A percentile compares a stretch with the other conserved stretches of the same genome.
These are phyloP conservation scores for Fusarium pseudograminearum DNA, from an alignment of 2,329 filamentous ascomycete species.

Conservation along the genomic window DNA sequence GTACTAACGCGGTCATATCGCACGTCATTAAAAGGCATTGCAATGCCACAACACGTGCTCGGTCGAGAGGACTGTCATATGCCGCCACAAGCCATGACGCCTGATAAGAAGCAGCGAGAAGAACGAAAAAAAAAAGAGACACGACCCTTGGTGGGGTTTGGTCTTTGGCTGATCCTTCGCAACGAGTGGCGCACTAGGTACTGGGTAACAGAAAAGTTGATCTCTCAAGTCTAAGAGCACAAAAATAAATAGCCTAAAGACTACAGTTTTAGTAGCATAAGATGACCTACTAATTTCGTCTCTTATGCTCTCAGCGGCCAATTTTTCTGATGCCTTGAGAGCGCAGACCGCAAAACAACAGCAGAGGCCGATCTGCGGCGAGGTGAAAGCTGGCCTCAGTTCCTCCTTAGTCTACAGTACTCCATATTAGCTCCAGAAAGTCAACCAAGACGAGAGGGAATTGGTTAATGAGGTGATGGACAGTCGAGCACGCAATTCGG, in stretches of 20 bases:
- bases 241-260: no score
- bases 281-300: no score
- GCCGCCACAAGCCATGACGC: constrained; percentile 24
- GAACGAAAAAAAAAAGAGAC: not conserved
- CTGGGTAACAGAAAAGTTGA: no score
- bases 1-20: not conserved
- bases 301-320: no score
- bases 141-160: constrained; percentile 19
- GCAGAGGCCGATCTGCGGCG: constrained; percentile 41
- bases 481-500: constrained; percentile 48
- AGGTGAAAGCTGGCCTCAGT: constrained; percentile 28
- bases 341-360: constrained; percentile 4
- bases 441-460: constrained; percentile 21
- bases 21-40: constrained; percentile 4
- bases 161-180: constrained; percentile 22
- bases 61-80: not conserved
- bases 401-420: constrained; percentile 16
- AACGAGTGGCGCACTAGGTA: constrained; percentile 14
- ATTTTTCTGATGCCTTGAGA: no score
- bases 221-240: no score
- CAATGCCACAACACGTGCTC: constrained; percentile 33
- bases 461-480: constrained; percentile 40
- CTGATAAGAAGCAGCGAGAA: constrained; percentile 9
- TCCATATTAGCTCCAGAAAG: constrained; percentile 30
- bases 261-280: no score